Conservation (phyloP, 1,284 basidiomycete genomes). For the Leccinum solheimii region DNA sequence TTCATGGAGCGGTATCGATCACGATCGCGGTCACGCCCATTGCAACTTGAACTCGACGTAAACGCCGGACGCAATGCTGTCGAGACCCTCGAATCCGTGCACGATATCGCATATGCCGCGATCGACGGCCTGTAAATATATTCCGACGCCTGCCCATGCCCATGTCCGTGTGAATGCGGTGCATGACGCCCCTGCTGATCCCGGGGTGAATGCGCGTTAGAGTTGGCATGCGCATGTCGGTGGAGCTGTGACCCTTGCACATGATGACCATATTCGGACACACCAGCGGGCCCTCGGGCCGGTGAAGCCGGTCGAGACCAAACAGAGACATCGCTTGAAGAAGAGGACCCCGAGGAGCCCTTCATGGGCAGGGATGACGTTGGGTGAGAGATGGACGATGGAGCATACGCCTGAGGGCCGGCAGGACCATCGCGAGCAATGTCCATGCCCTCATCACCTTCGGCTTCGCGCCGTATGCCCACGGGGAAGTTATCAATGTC, state of each 20-base stretch:
- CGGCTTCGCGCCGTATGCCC: constrained; percentile 4
- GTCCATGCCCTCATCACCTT: constrained; percentile 14
- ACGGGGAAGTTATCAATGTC: constrained; percentile 21
- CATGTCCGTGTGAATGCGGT: constrained; percentile 5
- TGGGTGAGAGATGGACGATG: constrained; percentile 5
- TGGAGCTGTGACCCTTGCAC: constrained; percentile 13
- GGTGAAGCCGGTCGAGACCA: constrained; percentile 34
- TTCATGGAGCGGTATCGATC: constrained; percentile 17
- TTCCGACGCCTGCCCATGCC: constrained; percentile 18
- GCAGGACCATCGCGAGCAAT: not conserved
- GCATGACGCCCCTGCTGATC: constrained; percentile 23
- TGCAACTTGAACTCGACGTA: constrained; percentile 24
- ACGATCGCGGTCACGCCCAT: constrained; percentile 22
- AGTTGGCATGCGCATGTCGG: constrained; percentile 10
- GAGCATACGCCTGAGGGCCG: constrained; percentile 4
- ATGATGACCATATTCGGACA: constrained; percentile 12
- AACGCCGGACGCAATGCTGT: constrained; percentile 34
- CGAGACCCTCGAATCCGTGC: constrained; percentile 35
- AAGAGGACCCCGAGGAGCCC: constrained; percentile 20
- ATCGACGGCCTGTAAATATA: constrained; percentile 35
- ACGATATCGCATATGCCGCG: constrained; percentile 33
- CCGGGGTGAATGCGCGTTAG: constrained; percentile 3
- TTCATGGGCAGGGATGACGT: constrained; percentile 11
- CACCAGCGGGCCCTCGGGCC: constrained; percentile 15
- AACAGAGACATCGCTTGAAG: constrained; percentile 26